Evolutionary conservation across 768 basidiomycete species (phyloP).

Genomic region (Pleurotus ostreatus): DNA sequence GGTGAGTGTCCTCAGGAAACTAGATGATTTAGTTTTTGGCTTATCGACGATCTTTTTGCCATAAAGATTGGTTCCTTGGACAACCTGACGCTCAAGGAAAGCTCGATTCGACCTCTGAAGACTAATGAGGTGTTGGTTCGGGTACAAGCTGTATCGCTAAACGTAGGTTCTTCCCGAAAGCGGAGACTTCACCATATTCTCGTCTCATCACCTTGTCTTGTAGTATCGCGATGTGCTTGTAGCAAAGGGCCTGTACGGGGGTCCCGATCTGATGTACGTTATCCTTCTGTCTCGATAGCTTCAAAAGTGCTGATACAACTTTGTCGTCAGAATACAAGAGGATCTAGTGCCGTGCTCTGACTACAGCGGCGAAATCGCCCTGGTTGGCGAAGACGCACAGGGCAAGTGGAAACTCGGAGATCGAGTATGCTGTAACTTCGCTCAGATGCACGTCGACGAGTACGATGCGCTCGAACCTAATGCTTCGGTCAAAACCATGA

Average conservation of each 20-base stretch:
- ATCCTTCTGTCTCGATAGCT: neutral
- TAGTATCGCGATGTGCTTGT: constrained; percentile 51
- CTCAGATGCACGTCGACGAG: constrained; percentile 42
- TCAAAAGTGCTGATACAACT: neutral
- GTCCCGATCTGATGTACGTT: constrained; percentile 18
- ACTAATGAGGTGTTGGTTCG: constrained; percentile 52
- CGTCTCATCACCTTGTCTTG: neutral
- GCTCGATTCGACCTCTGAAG: constrained; percentile 26
- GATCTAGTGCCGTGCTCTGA: constrained; percentile 42
- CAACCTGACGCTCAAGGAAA: constrained; percentile 22
- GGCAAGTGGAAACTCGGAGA: constrained; percentile 49
- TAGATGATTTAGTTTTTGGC: neutral
- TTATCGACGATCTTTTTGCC: neutral
- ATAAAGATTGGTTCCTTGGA: constrained; percentile 18
- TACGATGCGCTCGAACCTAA: constrained; percentile 31
- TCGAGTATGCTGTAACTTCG: constrained; percentile 52
- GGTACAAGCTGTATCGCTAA: constrained; percentile 52
- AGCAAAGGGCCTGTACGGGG: constrained; percentile 32
- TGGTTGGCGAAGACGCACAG: constrained; percentile 38
- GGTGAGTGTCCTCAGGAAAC: constrained; percentile 7
- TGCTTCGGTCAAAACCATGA: constrained; percentile 23
- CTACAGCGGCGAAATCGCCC: constrained; percentile 54
- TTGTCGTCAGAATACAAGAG: constrained; percentile 10
- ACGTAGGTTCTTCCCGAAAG: constrained; percentile 23
- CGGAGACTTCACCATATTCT: neutral